phyloP scores from a whole-genome alignment of 2,329 filamentous ascomycete genomes.

The Cercospora beticola region DNA sequence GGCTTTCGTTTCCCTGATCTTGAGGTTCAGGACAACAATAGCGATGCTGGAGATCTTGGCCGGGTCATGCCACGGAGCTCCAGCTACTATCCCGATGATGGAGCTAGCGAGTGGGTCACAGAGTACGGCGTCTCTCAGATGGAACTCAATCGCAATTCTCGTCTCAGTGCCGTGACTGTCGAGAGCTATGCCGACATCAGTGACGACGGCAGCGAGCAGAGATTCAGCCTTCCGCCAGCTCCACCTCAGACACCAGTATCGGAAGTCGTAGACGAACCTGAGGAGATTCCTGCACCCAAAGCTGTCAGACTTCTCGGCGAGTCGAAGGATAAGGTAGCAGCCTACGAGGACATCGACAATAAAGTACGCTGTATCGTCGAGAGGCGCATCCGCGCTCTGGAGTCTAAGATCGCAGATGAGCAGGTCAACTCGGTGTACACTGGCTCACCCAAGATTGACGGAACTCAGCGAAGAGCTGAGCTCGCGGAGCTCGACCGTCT shows the following conservation, averaged over 20 bases:
- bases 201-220: conserved; percentile 18
- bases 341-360: neutral
- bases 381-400: neutral
- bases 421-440: neutral
- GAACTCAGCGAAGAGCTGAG: conserved; percentile 15
- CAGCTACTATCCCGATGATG: conserved; percentile 22
- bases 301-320: neutral
- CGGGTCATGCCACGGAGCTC: conserved; percentile 13
- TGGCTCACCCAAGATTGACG: conserved; percentile 10
- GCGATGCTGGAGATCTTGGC: conserved; percentile 15
- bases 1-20: neutral
- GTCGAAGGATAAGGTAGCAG: neutral
- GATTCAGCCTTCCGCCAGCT: conserved; percentile 7
- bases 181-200: conserved; percentile 32
- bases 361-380: conserved; percentile 1
- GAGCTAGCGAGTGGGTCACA: conserved; percentile 16
- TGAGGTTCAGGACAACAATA: neutral
- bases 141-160: neutral
- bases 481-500: conserved; percentile 14
- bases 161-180: conserved; percentile 16
- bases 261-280: neutral
- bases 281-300: neutral
- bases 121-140: conserved; percentile 15
- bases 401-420: conserved; percentile 17
- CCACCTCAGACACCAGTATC: neutral